These are phyloP conservation scores for Lentinula guzmanii DNA, from an alignment of 768 basidiomycete species.

Conservation along the genomic window DNA sequence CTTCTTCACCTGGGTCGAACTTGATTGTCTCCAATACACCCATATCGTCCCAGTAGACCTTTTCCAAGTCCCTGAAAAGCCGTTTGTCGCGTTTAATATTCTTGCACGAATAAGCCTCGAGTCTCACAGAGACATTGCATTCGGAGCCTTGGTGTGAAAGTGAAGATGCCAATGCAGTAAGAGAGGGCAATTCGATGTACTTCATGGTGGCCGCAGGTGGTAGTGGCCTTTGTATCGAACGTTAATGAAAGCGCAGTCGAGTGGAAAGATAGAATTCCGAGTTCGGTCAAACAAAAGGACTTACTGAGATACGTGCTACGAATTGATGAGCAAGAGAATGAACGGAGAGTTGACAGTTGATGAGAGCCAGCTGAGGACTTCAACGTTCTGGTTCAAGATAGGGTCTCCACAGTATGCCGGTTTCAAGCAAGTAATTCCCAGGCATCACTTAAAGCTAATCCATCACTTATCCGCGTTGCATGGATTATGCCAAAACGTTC, in stretches of 20 bases:
- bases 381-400: neutral
- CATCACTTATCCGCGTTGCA: neutral
- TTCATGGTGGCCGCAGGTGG: constrained; percentile 53
- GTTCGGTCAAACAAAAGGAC: neutral
- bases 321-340: neutral
- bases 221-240: neutral
- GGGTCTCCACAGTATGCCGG: neutral
- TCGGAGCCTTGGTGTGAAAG: constrained; percentile 85
- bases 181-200: constrained; percentile 80
- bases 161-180: constrained; percentile 69
- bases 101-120: constrained; percentile 98
- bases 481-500: constrained; percentile 39
- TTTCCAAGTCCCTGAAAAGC: constrained; percentile 89
- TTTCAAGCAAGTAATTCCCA: neutral
- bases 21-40: constrained; percentile 1
- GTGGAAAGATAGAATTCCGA: neutral
- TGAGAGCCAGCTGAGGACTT: neutral
- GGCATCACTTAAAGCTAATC: neutral
- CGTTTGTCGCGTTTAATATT: constrained; percentile 96
- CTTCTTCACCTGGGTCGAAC: neutral
- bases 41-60: constrained; percentile 59
- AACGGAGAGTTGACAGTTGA: neutral
- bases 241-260: neutral
- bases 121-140: constrained; percentile 83
- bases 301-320: neutral